Base-by-base conservation (phyloP, 768 basidiomycete species). In the Kwoniella bestiolae region DNA sequence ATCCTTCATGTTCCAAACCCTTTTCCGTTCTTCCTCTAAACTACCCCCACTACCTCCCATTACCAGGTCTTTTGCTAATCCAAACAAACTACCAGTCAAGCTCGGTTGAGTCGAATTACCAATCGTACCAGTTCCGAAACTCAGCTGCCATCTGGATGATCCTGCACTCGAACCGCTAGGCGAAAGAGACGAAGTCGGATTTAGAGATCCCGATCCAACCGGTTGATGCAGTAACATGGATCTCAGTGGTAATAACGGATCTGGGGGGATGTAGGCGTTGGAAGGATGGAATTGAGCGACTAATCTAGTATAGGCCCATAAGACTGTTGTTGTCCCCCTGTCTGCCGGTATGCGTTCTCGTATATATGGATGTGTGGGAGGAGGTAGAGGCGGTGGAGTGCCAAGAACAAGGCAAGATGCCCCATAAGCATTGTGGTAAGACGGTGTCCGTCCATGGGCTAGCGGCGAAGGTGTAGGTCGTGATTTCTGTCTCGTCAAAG, bases 21-120 rank as follows among this genome's bases (percentile, higher is more conserved):
- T 69, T 45, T 75, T 79, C 66, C 83, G 70, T 52, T 83, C 75
- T 46, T 83, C 83, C 63, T 83, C 83, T 62, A 83, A 58, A 51
- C 64, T 81, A 16, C 82, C 83, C 14, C 72, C 76, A 0, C 70
- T 67, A n/a, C 74, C 75, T 14, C 72, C 73, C 31, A 71, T 73
- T 9, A 77, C 78, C 28, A 79, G 59, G n/a, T 68, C 75, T 49
- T 72, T 73, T 14, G 75, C 78, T 9, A 78, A 59, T 9, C 76
- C 75, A 56, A 80, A 70, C 47, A 82, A 52, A 50, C 78, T 79
- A 6, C 81, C 79, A 2, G 81, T 80, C 53, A 82, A 61, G 47
- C 74, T 76, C 2, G 81, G 78, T 5, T 74, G 65, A 1, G 71
- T 68, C 23, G 74, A 66, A 60, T 60, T 72, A 2, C 81, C 80